phyloP scores from a whole-genome alignment of 1,284 basidiomycete genomes.

The Cystobasidium slooffiae region DNA sequence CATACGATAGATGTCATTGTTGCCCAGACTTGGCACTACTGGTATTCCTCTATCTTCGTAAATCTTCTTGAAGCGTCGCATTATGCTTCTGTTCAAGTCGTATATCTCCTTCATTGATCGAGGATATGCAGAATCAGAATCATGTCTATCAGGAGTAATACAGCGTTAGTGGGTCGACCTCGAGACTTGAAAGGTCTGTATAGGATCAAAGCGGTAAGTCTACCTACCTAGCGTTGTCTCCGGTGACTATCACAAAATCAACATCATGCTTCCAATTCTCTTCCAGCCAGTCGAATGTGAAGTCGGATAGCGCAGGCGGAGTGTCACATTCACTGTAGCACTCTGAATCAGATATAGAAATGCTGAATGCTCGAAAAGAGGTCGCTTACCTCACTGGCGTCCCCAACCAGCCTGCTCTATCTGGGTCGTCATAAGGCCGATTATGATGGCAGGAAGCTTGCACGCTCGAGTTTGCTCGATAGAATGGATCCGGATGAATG shows the following conservation, averaged over 20 bases:
- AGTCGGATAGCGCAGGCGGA: conserved; percentile 74
- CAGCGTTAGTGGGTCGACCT: not conserved
- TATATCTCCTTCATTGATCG: conserved; percentile 82
- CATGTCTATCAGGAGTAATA: conserved; percentile 66
- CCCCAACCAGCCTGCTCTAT: conserved; percentile 56
- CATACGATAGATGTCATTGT: conserved; percentile 56
- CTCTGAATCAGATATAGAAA: not conserved
- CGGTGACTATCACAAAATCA: conserved; percentile 93
- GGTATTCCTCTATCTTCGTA: conserved; percentile 71
- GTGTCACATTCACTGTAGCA: conserved; percentile 79
- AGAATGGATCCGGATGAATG: conserved; percentile 76
- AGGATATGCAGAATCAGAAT: conserved; percentile 79
- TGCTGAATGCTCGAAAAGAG: not conserved
- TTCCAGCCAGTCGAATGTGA: conserved; percentile 78
- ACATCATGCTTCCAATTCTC: conserved; percentile 79
- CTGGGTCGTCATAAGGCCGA: conserved; percentile 51
- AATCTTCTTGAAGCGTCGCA: conserved; percentile 70
- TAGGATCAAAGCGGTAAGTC: too few relatives aligned
- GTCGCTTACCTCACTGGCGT: conserved; percentile 50
- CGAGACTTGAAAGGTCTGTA: too few relatives aligned
- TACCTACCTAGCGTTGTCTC: conserved; percentile 80
- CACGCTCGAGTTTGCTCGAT: conserved; percentile 60
- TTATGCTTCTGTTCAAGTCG: conserved; percentile 71
- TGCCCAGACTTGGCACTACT: conserved; percentile 81
- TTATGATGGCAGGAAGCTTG: conserved; percentile 66